Base-by-base conservation (phyloP, 202 grass and related monocot species). In the Schoenoplectus tabernaemontani region DNA sequence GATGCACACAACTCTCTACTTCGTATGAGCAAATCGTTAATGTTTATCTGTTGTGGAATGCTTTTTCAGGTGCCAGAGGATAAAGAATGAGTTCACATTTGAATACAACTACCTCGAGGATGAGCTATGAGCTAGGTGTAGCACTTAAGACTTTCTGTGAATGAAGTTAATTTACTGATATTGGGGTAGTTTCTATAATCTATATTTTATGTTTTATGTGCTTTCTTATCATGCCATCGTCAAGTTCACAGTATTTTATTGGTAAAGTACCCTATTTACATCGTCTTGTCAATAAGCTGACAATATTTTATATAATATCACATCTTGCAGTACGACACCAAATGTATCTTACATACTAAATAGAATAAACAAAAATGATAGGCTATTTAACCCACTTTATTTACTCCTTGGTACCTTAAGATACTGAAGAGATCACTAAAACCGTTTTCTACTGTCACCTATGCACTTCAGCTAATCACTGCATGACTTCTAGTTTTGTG, bases 71-170 rank as follows among this genome's bases (percentile, higher is more conserved):
- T 96, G 92, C 64, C 96, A 99, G 84, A 93, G 96, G 85, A 96
- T 99, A 36, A 99, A 91, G 79, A 93, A 91, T 16, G 96, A 99
- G 33, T 99, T 99, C 83, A 89, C 84, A 69, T 99, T 99, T 80
- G 96, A 96, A 39, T 99, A 99, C 77, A 92, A 96, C 84, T 99
- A 82, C 70, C 92, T 99, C 2, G 96, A 99, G 80, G 92, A 99
- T 82, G 96, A 99, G 54, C 79, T 99, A 41, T 76, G 48, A 76
- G 8, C 46, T 54, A 75, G 68, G 44, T 43, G 67, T 48, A 48
- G 42, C 20, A 9, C 67, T 28, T 73, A 26, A 54, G 71, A 19
- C 71, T 53, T 1, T 51, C 50, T 37, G 48, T 54, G 28, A 76
- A 70, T 70, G 66, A 74, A 74, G 12, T 74, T 74, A 54, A 10